Percentiles rank a stretch among this genome's conserved stretches.
phyloP scores from a whole-genome alignment of 176 grass and related monocot species.

The Microstegium vimineum region DNA sequence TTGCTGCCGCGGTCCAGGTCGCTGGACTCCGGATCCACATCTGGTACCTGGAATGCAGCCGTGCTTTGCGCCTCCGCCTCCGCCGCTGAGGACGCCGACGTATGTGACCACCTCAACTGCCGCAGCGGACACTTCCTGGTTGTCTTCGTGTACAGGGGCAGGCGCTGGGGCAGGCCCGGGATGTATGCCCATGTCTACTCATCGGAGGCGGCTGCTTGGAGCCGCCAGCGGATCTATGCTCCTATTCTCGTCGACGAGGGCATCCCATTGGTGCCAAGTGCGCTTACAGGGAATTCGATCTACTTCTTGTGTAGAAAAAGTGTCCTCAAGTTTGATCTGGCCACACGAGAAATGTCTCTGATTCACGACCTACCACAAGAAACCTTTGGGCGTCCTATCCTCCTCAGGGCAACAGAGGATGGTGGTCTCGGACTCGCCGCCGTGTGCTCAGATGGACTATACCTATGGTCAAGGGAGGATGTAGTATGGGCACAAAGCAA shows the following conservation, averaged over 20 bases:
- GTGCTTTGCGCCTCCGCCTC: background rate
- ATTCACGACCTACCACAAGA: background rate
- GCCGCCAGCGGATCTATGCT: background rate
- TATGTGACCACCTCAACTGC: slow-evolving; percentile 8
- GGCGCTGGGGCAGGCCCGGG: too few relatives aligned
- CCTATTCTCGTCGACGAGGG: background rate
- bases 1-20: background rate
- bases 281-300: background rate
- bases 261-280: background rate
- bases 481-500: background rate
- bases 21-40: too few relatives aligned
- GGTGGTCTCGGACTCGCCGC: background rate
- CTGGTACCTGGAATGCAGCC: background rate
- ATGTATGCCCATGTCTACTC: background rate
- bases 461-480: background rate
- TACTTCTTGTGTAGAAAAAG: background rate
- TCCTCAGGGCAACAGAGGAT: background rate
- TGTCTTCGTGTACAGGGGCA: background rate
- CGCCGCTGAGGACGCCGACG: too few relatives aligned
- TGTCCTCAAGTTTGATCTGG: background rate
- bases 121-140: background rate
- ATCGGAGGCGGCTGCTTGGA: background rate
- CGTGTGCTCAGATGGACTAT: background rate
- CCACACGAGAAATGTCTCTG: background rate
- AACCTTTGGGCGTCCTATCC: too few relatives aligned